Evolutionary conservation across 306 rosid species (phyloP).

Genomic region (Alnus glutinosa): DNA sequence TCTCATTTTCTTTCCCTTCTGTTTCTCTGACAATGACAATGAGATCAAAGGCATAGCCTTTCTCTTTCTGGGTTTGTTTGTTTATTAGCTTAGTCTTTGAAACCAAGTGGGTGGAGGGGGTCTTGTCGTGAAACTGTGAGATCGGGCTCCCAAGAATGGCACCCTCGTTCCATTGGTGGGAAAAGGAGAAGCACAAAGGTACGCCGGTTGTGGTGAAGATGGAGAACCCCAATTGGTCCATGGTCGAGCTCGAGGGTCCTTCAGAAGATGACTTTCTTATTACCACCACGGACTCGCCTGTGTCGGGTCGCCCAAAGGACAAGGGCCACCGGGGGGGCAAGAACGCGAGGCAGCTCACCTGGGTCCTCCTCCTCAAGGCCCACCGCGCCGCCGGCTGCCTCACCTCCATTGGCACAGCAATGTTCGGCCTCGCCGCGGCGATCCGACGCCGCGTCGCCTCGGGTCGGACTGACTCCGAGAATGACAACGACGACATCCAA

Average conservation of each 20-base stretch:
- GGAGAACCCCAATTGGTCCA: slow-evolving; percentile 96
- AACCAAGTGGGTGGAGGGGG: background rate
- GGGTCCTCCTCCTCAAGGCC: slow-evolving; percentile 90
- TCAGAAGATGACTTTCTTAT: slow-evolving; percentile 67
- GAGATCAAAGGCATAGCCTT: slow-evolving; percentile 48
- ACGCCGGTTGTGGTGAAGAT: slow-evolving; percentile 97
- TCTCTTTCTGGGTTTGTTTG: background rate
- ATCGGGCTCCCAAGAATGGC: slow-evolving; percentile 55
- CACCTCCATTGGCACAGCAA: slow-evolving; percentile 71
- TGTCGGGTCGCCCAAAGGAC: slow-evolving; percentile 39
- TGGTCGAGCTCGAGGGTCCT: slow-evolving; percentile 91
- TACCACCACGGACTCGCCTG: slow-evolving; percentile 22
- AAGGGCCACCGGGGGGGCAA: slow-evolving; percentile 54
- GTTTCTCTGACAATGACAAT: slow-evolving; percentile 60
- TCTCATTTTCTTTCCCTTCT: background rate
- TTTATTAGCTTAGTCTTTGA: background rate
- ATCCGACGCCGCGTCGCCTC: slow-evolving; percentile 74
- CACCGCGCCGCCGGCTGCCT: slow-evolving; percentile 85
- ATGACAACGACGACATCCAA: slow-evolving; percentile 33
- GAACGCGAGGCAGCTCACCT: slow-evolving; percentile 87
- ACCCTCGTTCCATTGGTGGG: slow-evolving; percentile 74
- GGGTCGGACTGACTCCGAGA: slow-evolving; percentile 63
- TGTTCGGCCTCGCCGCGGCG: slow-evolving; percentile 54
- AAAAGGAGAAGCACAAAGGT: slow-evolving; percentile 65
- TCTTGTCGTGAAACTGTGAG: slow-evolving; percentile 8